These are phyloP conservation scores for Cylindrotheca closterium DNA, from an alignment of 108 stramenopile genomes.

Conservation along the genomic window DNA sequence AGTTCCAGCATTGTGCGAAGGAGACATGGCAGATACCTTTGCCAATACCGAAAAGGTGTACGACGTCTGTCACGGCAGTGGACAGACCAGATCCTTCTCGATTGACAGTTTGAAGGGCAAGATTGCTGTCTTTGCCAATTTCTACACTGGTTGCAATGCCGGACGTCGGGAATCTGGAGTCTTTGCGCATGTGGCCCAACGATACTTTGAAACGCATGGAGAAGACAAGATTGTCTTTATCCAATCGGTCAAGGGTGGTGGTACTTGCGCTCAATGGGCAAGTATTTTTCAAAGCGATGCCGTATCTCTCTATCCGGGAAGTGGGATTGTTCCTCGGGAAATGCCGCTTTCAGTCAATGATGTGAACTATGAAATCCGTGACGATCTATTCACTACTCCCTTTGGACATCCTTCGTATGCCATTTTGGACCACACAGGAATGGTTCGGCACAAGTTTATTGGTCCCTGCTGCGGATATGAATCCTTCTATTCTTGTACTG, in stretches of 20 bases:
- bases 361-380: constrained; percentile 21
- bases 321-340: constrained; percentile 15
- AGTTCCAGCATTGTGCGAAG: constrained; percentile 18
- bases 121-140: constrained; percentile 32
- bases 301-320: constrained; percentile 21
- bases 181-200: constrained; percentile 42
- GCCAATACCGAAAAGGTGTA: constrained; percentile 1
- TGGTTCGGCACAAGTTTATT: constrained; percentile 41
- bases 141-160: constrained; percentile 52
- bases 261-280: constrained; percentile 39
- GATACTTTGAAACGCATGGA: constrained; percentile 27
- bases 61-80: constrained; percentile 4
- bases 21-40: background rate
- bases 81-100: background rate
- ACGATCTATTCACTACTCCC: constrained; percentile 44
- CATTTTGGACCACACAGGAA: constrained; percentile 35
- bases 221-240: constrained; percentile 29
- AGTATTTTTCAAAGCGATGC: constrained; percentile 43
- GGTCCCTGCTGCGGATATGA: constrained; percentile 58
- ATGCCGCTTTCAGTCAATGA: constrained; percentile 45
- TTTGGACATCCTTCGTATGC: constrained; percentile 48
- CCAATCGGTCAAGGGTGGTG: constrained; percentile 44
- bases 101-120: constrained; percentile 8
- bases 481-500: constrained; percentile 35
- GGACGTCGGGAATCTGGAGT: constrained; percentile 48